phyloP scores from a whole-genome alignment of 257 asterid species.

The Solanum virginianum region DNA sequence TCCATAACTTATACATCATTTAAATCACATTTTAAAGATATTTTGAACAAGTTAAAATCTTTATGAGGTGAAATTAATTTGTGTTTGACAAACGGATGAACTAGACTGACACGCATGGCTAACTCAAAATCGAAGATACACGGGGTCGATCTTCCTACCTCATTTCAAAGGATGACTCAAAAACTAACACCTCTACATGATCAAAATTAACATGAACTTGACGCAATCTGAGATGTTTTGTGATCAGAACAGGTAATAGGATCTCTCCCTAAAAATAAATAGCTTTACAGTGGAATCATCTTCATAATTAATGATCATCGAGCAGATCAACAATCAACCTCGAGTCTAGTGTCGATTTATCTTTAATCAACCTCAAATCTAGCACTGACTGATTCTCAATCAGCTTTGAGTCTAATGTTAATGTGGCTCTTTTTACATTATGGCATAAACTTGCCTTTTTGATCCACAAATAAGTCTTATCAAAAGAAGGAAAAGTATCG shows the following conservation, averaged over 20 bases:
- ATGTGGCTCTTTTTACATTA: not conserved
- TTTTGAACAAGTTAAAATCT: not conserved
- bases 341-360: too few species aligned
- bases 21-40: not conserved
- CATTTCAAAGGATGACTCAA: not conserved
- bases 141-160: not conserved
- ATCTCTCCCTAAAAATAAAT: not conserved
- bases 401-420: not conserved
- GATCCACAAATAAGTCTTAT: not conserved
- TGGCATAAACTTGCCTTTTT: not conserved
- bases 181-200: not conserved
- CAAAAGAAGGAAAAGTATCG: not conserved
- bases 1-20: not conserved
- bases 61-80: not conserved
- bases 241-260: not conserved
- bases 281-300: not conserved
- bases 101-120: not conserved
- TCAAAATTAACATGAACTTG: not conserved
- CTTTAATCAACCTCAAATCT: not conserved
- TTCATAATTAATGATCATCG: too few species aligned
- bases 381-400: not conserved
- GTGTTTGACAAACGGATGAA: not conserved
- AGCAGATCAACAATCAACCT: too few species aligned
- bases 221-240: not conserved
- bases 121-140: not conserved